Evolutionary conservation across 805 yeast species (phyloP).

Genomic region (Hanseniaspora jakobsenii): DNA sequence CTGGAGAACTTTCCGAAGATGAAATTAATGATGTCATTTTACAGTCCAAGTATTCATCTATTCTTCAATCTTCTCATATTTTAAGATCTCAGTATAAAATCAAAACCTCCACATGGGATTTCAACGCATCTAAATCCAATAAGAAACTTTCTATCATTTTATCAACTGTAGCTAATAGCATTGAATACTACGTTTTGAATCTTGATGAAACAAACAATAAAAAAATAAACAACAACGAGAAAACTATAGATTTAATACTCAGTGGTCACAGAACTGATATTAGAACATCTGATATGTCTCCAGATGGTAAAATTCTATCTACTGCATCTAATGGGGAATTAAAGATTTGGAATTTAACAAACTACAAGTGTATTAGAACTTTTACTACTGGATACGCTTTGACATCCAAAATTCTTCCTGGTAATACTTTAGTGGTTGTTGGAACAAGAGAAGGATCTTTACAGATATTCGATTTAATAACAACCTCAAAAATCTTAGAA

Average conservation of each 20-base stretch:
- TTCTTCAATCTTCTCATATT: slow-evolving; percentile 56
- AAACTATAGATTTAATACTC: slow-evolving; percentile 50
- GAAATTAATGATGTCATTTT: slow-evolving; percentile 44
- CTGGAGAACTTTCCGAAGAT: slow-evolving; percentile 43
- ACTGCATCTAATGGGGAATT: slow-evolving; percentile 84
- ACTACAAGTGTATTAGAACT: slow-evolving; percentile 63
- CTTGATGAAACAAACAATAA: slow-evolving; percentile 38
- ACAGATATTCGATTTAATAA: slow-evolving; percentile 74
- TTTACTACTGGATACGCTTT: slow-evolving; percentile 83
- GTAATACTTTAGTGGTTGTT: slow-evolving; percentile 73
- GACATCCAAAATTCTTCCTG: slow-evolving; percentile 73
- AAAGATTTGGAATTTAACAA: slow-evolving; percentile 75
- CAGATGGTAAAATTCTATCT: slow-evolving; percentile 67
- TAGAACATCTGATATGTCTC: slow-evolving; percentile 68
- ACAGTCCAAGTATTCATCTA: slow-evolving; percentile 40
- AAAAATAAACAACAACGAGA: slow-evolving; percentile 31
- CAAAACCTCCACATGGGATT: slow-evolving; percentile 55
- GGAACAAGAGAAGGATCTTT: slow-evolving; percentile 83
- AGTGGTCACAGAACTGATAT: slow-evolving; percentile 87
- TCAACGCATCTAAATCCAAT: slow-evolving; percentile 30
- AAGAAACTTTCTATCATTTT: slow-evolving; percentile 49
- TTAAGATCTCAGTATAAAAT: slow-evolving; percentile 56
- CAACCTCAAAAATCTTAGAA: slow-evolving; percentile 59
- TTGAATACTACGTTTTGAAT: slow-evolving; percentile 58
- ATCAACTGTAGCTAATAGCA: slow-evolving; percentile 58